Evolutionary conservation across 371 early-diverging fungal genomes (phyloP).

Genomic region (Circinella minor): DNA sequence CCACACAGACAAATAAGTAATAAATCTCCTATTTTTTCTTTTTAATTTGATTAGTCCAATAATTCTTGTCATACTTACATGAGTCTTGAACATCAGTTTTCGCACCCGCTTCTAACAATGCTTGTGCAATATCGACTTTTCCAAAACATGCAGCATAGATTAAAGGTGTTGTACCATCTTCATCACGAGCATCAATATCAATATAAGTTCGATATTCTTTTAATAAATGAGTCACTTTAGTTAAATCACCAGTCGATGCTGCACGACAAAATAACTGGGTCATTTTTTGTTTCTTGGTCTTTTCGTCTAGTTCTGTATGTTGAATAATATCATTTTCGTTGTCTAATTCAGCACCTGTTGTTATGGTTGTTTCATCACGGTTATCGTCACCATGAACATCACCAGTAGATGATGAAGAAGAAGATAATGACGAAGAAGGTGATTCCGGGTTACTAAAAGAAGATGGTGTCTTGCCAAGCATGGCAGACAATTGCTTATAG

Average conservation of each 20-base stretch:
- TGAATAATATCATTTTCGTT: slow-evolving; percentile 16
- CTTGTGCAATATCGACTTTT: slow-evolving; percentile 66
- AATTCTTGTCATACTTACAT: slow-evolving; percentile 37
- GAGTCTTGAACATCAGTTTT: slow-evolving; percentile 78
- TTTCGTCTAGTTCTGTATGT: slow-evolving; percentile 33
- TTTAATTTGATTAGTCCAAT: slow-evolving; percentile 1
- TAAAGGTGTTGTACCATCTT: slow-evolving; percentile 84
- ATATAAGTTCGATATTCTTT: slow-evolving; percentile 51
- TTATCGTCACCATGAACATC: slow-evolving; percentile 14
- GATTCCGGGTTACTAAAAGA: slow-evolving; percentile 18
- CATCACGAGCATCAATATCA: slow-evolving; percentile 83
- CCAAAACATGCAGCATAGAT: slow-evolving; percentile 93
- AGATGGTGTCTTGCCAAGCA: slow-evolving; percentile 28
- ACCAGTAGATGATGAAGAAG: slow-evolving; percentile 15
- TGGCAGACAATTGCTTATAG: slow-evolving; percentile 42
- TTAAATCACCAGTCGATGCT: slow-evolving; percentile 90
- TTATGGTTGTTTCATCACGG: neutral
- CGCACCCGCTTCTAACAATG: slow-evolving; percentile 79
- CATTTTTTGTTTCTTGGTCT: slow-evolving; percentile 52
- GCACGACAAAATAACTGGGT: slow-evolving; percentile 61
- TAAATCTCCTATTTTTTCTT: slow-evolving; percentile 6
- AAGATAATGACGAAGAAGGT: slow-evolving; percentile 10
- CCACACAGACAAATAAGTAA: neutral
- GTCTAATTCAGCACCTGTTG: neutral
- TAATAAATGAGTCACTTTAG: slow-evolving; percentile 79